phyloP scores from a whole-genome alignment of 305 asterid species.

The Fraxinus sp. region DNA sequence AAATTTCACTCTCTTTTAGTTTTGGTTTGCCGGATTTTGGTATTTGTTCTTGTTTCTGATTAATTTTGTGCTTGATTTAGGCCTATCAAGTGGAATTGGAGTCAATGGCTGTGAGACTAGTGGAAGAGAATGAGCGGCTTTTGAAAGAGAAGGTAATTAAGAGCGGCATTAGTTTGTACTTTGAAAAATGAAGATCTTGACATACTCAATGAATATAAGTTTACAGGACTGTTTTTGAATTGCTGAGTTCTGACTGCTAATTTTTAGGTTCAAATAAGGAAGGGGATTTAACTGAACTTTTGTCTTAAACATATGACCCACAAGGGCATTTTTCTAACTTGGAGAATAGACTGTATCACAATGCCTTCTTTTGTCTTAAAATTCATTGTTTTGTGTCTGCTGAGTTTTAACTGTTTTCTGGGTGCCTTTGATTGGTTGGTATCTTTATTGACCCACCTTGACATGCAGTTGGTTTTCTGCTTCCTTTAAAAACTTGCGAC shows the following conservation, averaged over 20 bases:
- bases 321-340: background rate
- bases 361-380: background rate
- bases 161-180: background rate
- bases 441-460: background rate
- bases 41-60: background rate
- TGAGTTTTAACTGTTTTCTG: background rate
- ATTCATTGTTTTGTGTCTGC: background rate
- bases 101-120: conserved; percentile 68
- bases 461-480: background rate
- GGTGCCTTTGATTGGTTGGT: background rate
- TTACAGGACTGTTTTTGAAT: background rate
- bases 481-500: background rate
- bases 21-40: conserved; percentile 3
- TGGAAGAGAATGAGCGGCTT: conserved; percentile 75
- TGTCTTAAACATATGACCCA: background rate
- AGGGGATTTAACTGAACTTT: background rate
- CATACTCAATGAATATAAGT: conserved; percentile 11
- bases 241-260: background rate
- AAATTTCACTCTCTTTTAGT: background rate
- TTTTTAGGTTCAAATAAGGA: conserved; percentile 8
- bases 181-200: conserved; percentile 6
- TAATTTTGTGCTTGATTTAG: conserved; percentile 35
- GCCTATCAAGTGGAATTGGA: conserved; percentile 90
- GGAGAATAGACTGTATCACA: background rate
- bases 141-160: conserved; percentile 64